Base-by-base conservation (phyloP, 2,329 filamentous ascomycete species). In the Trichoderma koningii region DNA sequence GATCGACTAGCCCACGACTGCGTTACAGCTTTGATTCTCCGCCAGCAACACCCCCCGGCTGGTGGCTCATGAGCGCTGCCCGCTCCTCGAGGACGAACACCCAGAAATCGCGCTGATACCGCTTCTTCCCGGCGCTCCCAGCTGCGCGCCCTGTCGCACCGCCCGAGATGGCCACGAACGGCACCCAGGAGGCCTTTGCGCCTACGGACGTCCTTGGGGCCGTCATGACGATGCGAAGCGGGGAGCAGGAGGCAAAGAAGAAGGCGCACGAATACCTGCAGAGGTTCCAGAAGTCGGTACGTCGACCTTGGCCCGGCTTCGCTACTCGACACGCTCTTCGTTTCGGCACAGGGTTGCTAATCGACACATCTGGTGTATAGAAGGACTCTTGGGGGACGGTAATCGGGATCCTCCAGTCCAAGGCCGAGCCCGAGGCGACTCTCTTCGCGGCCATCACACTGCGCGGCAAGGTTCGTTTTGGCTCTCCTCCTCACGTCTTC, bases 221-320 rank as follows among this genome's bases (percentile, higher is more conserved):
- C 68, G 89, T 98, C 79, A 86, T 89, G 75, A 95, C 93, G 69
- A 97, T 99, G 93, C 89, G 93, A 76, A 91, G 89, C 79, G 90
- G 88, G 70, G 88, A 94, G 74, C 86, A 90, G 73, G 85, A 89
- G 70, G 87, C 91, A 75, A 98, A 98, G 82, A 89, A 90, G 76
- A 90, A 93, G 77, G 93, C 92, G 66, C 93, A 97, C 75, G 88
- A 94, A 76, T 99, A 89, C 76, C 84, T 99, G 67, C 91, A 96
- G 79, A 89, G 87, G 72, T 99, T 98, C 79, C 95, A 99, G 85
- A 99, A 99, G 87, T 98, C 95, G 77, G 94, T 97, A 79, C 64
- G 78, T 73, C 15, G 34, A 50, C 55, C 34, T 45, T 26, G 7
- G 9, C 26, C 14, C 23, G 26, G 34, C 7, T 3, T 15, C 51